Evolutionary conservation across 768 basidiomycete species (phyloP).

Genomic region (Crassisporium funariophilum): DNA sequence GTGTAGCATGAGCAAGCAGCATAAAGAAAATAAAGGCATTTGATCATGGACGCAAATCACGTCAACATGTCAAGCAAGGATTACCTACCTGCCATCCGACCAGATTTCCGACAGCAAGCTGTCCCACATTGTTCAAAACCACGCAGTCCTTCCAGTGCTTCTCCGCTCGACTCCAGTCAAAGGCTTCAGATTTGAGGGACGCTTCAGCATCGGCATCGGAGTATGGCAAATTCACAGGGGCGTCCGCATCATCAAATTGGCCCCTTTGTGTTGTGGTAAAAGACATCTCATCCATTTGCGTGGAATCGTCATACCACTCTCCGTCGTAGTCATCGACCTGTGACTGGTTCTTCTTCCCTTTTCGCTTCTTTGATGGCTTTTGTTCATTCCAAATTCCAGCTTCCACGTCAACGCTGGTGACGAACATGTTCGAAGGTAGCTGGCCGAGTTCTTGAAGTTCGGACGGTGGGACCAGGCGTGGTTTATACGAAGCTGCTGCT

Average conservation of each 20-base stretch:
- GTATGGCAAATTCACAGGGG: slow-evolving; percentile 19
- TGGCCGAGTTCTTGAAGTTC: slow-evolving; percentile 49
- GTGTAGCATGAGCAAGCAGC: neutral
- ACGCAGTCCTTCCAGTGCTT: slow-evolving; percentile 29
- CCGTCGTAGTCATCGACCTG: slow-evolving; percentile 11
- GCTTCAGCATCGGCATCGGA: slow-evolving; percentile 19
- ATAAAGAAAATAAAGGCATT: slow-evolving; percentile 1
- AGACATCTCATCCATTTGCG: neutral
- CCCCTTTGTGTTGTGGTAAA: neutral
- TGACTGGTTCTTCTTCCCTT: slow-evolving; percentile 25
- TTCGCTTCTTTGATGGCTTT: slow-evolving; percentile 7
- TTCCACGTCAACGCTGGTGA: slow-evolving; percentile 75
- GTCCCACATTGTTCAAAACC: slow-evolving; percentile 23
- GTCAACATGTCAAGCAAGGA: neutral
- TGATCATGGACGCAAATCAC: neutral
- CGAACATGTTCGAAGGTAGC: slow-evolving; percentile 64
- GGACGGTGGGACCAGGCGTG: slow-evolving; percentile 62
- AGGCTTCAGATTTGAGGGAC: slow-evolving; percentile 11
- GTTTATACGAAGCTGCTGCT: slow-evolving; percentile 5
- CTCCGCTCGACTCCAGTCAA: slow-evolving; percentile 43
- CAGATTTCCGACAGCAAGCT: slow-evolving; percentile 31
- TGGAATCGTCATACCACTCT: neutral
- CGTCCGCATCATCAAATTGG: slow-evolving; percentile 9
- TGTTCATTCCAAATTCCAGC: slow-evolving; percentile 37
- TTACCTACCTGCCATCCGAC: slow-evolving; percentile 54